Evolutionary conservation across 192 early-diverging fungal species (phyloP).

Genomic region (Umbelopsis sp.): DNA sequence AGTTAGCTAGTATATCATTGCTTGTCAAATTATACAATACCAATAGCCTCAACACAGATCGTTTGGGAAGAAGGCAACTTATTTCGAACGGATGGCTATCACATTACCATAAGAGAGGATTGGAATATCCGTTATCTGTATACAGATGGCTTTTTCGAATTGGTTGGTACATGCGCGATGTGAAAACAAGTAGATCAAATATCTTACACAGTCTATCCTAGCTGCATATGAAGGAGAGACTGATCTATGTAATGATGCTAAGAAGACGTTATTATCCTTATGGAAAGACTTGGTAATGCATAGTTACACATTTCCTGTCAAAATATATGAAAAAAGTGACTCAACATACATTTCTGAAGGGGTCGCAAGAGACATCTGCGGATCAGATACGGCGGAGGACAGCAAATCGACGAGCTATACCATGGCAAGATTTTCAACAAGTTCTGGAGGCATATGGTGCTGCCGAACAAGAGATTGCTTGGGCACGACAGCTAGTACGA

Average conservation of each 20-base stretch:
- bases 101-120: constrained; percentile 1
- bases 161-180: background rate
- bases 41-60: background rate
- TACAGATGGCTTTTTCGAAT: constrained; percentile 21
- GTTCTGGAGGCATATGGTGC: background rate
- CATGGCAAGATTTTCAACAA: constrained; percentile 7
- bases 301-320: too few relatives aligned
- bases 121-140: background rate
- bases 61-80: background rate
- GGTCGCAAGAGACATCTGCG: too few relatives aligned
- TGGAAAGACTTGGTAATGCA: background rate
- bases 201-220: background rate
- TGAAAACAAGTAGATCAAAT: background rate
- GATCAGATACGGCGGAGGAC: too few relatives aligned
- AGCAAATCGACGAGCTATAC: background rate
- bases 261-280: background rate
- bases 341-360: too few relatives aligned
- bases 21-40: background rate
- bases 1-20: background rate
- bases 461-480: background rate
- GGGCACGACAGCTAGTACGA: background rate
- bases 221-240: constrained; percentile 4
- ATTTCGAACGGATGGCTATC: background rate
- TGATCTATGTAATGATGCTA: background rate
- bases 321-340: too few relatives aligned